phyloP scores from a whole-genome alignment of 768 basidiomycete genomes.

The Pulveroboletus sp. region DNA sequence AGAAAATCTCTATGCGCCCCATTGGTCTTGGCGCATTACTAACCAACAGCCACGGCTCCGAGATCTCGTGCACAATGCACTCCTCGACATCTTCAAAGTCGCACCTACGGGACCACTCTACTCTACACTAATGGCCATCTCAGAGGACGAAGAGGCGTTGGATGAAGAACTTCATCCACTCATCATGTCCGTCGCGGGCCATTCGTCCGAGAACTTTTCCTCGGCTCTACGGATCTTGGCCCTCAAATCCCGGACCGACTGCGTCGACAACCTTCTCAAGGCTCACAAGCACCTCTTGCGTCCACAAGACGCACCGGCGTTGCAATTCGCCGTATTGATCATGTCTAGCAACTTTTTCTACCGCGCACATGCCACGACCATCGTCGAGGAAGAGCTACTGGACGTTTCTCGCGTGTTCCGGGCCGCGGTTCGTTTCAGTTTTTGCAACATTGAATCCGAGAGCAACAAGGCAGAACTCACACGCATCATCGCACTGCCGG shows the following conservation, averaged over 20 bases:
- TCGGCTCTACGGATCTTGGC: conserved; percentile 55
- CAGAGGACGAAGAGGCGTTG: conserved; percentile 31
- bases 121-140: conserved; percentile 39
- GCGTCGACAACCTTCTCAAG: conserved; percentile 43
- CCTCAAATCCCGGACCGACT: conserved; percentile 31
- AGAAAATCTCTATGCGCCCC: conserved; percentile 40
- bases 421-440: conserved; percentile 42
- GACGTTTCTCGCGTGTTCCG: conserved; percentile 44
- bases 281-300: conserved; percentile 56
- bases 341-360: conserved; percentile 31
- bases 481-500: conserved; percentile 45
- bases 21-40: conserved; percentile 50
- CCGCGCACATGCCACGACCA: conserved; percentile 34
- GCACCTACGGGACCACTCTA: conserved; percentile 49
- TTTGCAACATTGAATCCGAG: conserved; percentile 46
- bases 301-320: conserved; percentile 47
- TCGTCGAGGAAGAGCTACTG: conserved; percentile 52
- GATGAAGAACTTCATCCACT: conserved; percentile 35
- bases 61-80: conserved; percentile 41
- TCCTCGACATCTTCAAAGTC: conserved; percentile 48
- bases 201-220: conserved; percentile 49
- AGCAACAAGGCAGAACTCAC: conserved; percentile 39
- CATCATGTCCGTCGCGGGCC: conserved; percentile 41
- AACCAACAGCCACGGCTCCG: conserved; percentile 41
- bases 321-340: conserved; percentile 45